Base-by-base conservation (phyloP, 2,329 filamentous ascomycete species). In the Diaporthe amygdali region DNA sequence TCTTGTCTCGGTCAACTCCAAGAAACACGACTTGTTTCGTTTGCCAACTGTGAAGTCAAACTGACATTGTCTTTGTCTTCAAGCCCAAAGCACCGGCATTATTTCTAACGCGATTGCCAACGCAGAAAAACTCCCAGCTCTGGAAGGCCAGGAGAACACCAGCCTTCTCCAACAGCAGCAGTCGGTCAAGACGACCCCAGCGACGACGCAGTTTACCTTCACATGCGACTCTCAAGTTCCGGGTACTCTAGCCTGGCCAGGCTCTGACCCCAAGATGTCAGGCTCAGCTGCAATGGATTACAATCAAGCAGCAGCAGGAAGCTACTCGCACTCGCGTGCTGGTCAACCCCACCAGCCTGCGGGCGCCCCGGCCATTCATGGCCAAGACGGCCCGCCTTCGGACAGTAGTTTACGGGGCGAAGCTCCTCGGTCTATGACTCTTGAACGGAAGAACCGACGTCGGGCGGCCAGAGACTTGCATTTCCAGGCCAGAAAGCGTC, bases 61-160 rank as follows among this genome's bases (percentile, higher is more conserved):
- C 75, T 79, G 67, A 78, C 72, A n/a, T 47, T 70, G 55, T 72
- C 37, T 72, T 68, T 47, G 69, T 69, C 46, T 27, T 69, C 67
- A 75, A 80, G 80, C 75, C 75, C 90, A 92, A 82, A 83, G 83
- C 68, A 81, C 83, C 14, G 95, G 95, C 69, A 97, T 98, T 79
- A 98, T 98, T 74, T 97, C 95, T 32, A 93, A 90, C 76, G 95
- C 96, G 56, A 98, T 97, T 78, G 95, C 95, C 72, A 97, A 94
- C 79, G 94, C 95, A 34, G 94, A 93, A 72, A 93, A 92, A 76
- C 84, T 90, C 74, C 87, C 89, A 17, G 86, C 89, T 2, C 84
- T 87, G 17, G 87, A 86, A 76, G 93, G 91, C 17, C 91, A 94
- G 78, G 93, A 96, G 78, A 96, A 94, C 81, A 86, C 92, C 74